phyloP scores from a whole-genome alignment of 139 green algal species.

The Ettlia oleoabundans region DNA sequence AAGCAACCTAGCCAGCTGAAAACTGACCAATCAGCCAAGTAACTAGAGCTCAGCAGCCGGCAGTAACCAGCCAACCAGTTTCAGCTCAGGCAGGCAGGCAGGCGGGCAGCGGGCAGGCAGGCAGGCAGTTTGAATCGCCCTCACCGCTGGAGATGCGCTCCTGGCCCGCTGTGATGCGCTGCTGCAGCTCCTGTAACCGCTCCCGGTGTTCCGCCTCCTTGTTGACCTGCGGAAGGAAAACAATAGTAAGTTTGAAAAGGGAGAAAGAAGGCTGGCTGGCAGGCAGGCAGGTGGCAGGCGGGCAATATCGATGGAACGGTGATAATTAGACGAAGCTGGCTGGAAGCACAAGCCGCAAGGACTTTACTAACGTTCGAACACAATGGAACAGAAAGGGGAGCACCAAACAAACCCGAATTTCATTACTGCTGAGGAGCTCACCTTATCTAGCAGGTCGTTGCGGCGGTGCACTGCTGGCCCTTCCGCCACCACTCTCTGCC shows the following conservation, averaged over 20 bases:
- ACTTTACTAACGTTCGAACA: no score
- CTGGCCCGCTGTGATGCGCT: conserved; percentile 35
- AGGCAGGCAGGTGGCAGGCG: not conserved
- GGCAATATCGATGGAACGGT: no score
- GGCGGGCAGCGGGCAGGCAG: not conserved
- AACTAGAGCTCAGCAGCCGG: not conserved
- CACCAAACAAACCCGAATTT: no score
- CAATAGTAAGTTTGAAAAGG: not conserved
- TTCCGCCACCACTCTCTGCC: conserved; percentile 56
- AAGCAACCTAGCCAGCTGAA: no score
- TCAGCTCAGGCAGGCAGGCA: not conserved
- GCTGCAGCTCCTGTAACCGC: conserved; percentile 62
- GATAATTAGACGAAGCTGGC: no score
- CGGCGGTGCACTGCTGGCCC: conserved; percentile 76
- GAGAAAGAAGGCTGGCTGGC: not conserved
- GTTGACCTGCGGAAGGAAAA: not conserved
- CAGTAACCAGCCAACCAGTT: not conserved
- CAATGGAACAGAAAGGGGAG: no score
- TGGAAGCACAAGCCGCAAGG: no score
- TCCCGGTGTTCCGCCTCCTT: conserved; percentile 88
- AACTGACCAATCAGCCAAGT: not conserved
- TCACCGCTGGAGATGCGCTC: conserved; percentile 43
- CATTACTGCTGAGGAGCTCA: no score
- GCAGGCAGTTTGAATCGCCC: not conserved
- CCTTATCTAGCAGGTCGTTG: conserved; percentile 77